Conservation (phyloP, 1,284 basidiomycete species). For the Austroboletus olivaceoglutinosus region DNA sequence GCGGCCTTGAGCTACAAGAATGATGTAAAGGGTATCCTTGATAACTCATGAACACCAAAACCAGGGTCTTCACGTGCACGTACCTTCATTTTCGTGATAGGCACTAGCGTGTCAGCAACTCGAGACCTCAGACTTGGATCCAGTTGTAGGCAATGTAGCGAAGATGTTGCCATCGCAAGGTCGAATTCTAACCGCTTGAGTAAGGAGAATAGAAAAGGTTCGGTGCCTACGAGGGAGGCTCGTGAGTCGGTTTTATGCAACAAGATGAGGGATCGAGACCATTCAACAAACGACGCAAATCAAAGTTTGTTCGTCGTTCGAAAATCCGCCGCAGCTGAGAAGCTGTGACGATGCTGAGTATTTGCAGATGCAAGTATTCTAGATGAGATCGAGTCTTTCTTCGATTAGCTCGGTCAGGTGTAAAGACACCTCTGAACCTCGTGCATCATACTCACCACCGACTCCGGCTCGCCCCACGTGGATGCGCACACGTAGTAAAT, state of each 20-base stretch:
- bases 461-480: conserved; percentile 91
- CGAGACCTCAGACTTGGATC: conserved; percentile 67
- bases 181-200: conserved; percentile 73
- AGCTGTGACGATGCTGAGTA: conserved; percentile 85
- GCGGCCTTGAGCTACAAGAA: conserved; percentile 75
- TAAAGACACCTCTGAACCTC: conserved; percentile 2
- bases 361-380: conserved; percentile 92
- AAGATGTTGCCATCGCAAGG: conserved; percentile 76
- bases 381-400: conserved; percentile 89
- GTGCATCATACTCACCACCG: conserved; percentile 66
- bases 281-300: conserved; percentile 80
- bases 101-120: conserved; percentile 74
- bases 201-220: conserved; percentile 74
- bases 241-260: not conserved
- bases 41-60: conserved; percentile 8
- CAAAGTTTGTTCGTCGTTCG: conserved; percentile 86
- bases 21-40: conserved; percentile 87
- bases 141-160: conserved; percentile 78
- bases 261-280: conserved; percentile 43
- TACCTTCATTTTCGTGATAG: conserved; percentile 78
- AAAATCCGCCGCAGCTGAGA: conserved; percentile 86
- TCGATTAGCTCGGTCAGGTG: conserved; percentile 41
- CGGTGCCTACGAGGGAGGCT: conserved; percentile 58
- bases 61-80: conserved; percentile 12
- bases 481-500: conserved; percentile 91